Base-by-base conservation (phyloP, 148 eudicot species). In the Nyssa sinensis region DNA sequence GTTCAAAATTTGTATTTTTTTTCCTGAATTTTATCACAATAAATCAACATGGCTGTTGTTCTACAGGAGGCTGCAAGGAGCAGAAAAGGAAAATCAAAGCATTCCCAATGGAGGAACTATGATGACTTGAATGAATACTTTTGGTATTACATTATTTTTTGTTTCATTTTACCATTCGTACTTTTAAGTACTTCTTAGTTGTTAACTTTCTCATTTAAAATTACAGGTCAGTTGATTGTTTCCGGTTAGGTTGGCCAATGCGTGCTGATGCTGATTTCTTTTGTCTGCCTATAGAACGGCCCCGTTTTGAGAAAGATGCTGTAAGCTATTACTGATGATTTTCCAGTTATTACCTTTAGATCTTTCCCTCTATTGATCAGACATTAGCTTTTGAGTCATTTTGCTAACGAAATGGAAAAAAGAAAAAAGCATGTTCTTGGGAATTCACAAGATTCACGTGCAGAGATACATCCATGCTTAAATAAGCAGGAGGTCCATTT, bases 181-280 rank as follows among this genome's bases (percentile, higher is more conserved):
- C 8, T 17, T 55, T 55, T 55, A 17, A 17, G 59, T 55, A 17
- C 59, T 8, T 7, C 6, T 8, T 55, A 17, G 2, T 55, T 55
- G 6, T 1, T n/a, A n/a, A n/a, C 19, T 55, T 55, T 55, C 59
- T 7, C 21, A 21, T 55, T 17, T 31, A 41, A 71, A n/a, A 32
- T 76, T 71, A 25, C 70, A 96, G 99, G 99, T 96, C 99, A 0
- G 97, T 86, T 61, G 97, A 91, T 80, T 96, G 99, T 74, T 96
- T 96, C 74, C 90, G 96, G 27, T 84, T 96, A 70, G 97, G 99
- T 75, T 96, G 99, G 99, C 99, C 99, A 29, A 96, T 96, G 99
- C 91, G 99, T 49, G 93, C 87, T 53, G 95, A 89, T 80, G 93
- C 94, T 60, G 99, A 91, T 89, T 96, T 91, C 81, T 96, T 96